These are phyloP conservation scores for Fusarium pseudonygamai DNA, from an alignment of 2,329 filamentous ascomycete genomes.

Conservation along the genomic window DNA sequence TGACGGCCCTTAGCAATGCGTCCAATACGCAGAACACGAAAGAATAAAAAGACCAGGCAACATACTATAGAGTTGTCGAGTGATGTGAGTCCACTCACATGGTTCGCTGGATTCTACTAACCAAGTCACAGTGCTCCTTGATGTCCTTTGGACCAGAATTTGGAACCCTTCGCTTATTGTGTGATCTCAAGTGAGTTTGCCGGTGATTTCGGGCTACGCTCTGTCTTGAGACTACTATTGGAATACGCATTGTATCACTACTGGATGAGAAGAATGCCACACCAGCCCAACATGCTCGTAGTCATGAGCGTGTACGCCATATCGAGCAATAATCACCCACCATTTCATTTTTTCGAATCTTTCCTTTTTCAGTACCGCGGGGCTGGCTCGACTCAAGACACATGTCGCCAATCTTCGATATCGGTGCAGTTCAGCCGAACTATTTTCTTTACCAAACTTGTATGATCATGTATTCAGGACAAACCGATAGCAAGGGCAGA, in stretches of 20 bases:
- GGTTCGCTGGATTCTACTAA: conserved; percentile 2
- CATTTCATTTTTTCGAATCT: conserved; percentile 21
- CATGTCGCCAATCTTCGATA: background rate
- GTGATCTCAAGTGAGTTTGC: conserved; percentile 3
- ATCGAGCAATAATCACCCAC: background rate
- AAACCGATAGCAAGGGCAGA: background rate
- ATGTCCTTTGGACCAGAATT: background rate
- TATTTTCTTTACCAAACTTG: background rate
- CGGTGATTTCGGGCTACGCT: conserved; percentile 2
- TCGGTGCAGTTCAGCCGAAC: background rate
- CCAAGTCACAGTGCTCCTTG: background rate
- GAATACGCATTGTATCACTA: conserved; percentile 9
- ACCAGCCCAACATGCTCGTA: background rate
- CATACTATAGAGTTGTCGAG: background rate
- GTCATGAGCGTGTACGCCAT: background rate
- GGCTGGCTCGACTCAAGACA: background rate
- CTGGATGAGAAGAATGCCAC: conserved; percentile 23
- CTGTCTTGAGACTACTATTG: conserved; percentile 15
- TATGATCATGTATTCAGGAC: background rate
- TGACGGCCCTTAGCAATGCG: background rate
- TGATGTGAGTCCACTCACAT: background rate
- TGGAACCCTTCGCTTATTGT: background rate
- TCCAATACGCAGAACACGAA: background rate
- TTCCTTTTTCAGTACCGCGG: background rate
- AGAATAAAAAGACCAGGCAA: background rate